Evolutionary conservation across 495 filamentous ascomycete species (phyloP), one percentile per base, ranked within the genome.

Genomic region (Talaromyces adpressus): DNA sequence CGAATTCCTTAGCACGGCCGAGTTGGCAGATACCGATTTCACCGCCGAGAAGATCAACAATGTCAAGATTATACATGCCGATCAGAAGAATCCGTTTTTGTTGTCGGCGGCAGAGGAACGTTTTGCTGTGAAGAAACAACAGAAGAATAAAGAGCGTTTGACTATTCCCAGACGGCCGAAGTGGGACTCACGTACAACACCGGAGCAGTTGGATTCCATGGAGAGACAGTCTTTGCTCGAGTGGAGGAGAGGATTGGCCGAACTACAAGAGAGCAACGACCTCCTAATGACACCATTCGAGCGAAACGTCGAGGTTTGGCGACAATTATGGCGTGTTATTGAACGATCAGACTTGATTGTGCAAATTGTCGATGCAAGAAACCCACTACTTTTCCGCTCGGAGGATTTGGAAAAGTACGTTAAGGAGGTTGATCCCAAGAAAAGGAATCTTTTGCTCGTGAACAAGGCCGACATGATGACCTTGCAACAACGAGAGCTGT

Each of bases 381-480:
- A 97, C 75, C 95, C 95, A 5, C 79, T 98, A 11, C 82, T 97
- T 68, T 99, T 98, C 77, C 85, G 95, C 16, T 96, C 87, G 11
- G 93, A 96, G 70, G 95, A 98, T 77, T 74, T 99, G 57, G 95
- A 97, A 70, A 82, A 75, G 61, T 99, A 99, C 67, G 94, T 98
- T 56, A 92, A 94, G 78, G 91, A 97, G 73, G 89, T 98, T 29
- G 88, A 91, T 70, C 74, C 87, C 1, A 85, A 83, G 70, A 99
- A 99, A 82, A 83, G 90, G 66, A 99, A 99, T 72, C 70, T 99
- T 68, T 75, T 99, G 53, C 78, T 99, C 41, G 91, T 99, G 61
- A 99, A 99, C 79, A 99, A 99, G 83, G 93, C 95, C 47, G 95
- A 99, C 80, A 96, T 99, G 95, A 91, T 99, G 91, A 94, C 92